phyloP scores from a whole-genome alignment of 352 stramenopile genomes.

The Thalassiosira gravida region DNA sequence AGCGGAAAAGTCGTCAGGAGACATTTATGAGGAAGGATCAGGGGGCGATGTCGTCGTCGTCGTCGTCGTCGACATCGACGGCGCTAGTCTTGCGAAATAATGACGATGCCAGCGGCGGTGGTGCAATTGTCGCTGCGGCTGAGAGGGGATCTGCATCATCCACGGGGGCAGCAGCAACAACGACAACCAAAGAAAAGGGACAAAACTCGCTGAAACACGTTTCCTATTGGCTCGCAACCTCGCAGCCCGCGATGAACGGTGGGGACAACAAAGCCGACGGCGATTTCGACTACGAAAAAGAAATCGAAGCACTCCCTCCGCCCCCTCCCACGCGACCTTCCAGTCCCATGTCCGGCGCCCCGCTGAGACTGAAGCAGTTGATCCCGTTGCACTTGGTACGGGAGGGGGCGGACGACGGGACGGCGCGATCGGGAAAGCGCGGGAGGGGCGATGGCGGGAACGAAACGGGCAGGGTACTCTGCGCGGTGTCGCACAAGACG shows the following conservation, averaged over 20 bases:
- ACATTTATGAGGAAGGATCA: conserved; percentile 50
- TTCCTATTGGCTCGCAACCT: conserved; percentile 79
- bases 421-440: too few relatives aligned
- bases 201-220: conserved; percentile 64
- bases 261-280: neutral
- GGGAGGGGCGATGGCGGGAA: conserved; percentile 7
- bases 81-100: conserved; percentile 49
- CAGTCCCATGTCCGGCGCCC: conserved; percentile 73
- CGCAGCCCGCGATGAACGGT: conserved; percentile 45
- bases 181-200: conserved; percentile 15
- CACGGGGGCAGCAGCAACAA: neutral
- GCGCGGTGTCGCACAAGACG: conserved; percentile 76
- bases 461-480: conserved; percentile 55
- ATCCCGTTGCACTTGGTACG: conserved; percentile 63
- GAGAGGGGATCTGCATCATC: too few relatives aligned
- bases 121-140: neutral
- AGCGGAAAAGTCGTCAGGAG: conserved; percentile 42
- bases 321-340: conserved; percentile 69
- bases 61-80: too few relatives aligned
- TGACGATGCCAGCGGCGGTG: conserved; percentile 15
- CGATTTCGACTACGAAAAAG: conserved; percentile 46
- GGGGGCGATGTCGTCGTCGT: conserved; percentile 31
- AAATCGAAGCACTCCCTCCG: conserved; percentile 37
- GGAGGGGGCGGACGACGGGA: conserved; percentile 31
- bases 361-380: conserved; percentile 81